Evolutionary conservation across 257 asterid species (phyloP).

Genomic region (Datura wrightii): DNA sequence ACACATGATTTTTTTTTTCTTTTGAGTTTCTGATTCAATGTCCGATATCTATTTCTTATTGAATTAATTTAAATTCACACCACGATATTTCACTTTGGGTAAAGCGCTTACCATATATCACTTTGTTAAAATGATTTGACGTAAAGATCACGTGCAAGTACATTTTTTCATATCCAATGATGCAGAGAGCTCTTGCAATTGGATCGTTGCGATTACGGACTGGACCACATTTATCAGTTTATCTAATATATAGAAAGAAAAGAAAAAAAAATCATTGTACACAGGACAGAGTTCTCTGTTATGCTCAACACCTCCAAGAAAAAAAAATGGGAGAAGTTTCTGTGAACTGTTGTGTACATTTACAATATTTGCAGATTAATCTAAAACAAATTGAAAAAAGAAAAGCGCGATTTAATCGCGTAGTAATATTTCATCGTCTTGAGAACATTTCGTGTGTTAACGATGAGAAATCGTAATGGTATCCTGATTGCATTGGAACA

Average conservation of each 20-base stretch:
- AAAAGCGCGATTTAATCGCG: neutral
- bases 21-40: neutral
- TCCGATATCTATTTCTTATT: neutral
- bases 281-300: no score
- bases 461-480: slow-evolving; percentile 40
- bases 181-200: neutral
- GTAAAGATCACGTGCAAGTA: accelerated
- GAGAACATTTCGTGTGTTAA: slow-evolving; percentile 38
- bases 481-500: slow-evolving; percentile 38
- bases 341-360: neutral
- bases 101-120: neutral
- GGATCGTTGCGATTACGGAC: no score
- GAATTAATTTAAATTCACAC: neutral
- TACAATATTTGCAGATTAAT: neutral
- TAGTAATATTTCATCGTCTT: slow-evolving; percentile 31
- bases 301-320: neutral
- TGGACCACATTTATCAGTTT: neutral
- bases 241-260: neutral
- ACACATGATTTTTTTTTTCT: neutral
- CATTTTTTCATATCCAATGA: neutral
- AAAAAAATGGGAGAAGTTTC: neutral
- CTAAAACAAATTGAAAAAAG: neutral
- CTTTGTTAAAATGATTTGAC: neutral
- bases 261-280: no score
- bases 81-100: neutral